These are phyloP conservation scores for Selenicereus undatus DNA, from an alignment of 148 eudicot species.

Conservation along the genomic window DNA sequence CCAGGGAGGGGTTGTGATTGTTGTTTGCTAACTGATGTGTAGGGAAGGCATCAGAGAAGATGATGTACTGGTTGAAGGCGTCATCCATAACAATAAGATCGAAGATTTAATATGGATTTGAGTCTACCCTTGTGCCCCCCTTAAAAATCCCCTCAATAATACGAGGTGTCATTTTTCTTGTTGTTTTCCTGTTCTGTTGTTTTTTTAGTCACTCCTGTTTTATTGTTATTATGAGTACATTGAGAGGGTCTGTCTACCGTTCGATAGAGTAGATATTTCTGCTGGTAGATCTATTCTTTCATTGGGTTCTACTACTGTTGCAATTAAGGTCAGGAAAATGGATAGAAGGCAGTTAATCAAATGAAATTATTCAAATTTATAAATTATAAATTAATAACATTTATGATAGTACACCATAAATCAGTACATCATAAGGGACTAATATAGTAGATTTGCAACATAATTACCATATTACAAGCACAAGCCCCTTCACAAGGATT, in stretches of 20 bases:
- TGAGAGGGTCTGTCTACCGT: neutral
- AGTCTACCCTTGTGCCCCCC: neutral
- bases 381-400: neutral
- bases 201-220: too few species aligned
- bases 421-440: conserved; percentile 12
- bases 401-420: neutral
- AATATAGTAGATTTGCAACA: conserved; percentile 3
- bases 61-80: neutral
- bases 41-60: neutral
- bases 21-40: neutral
- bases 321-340: neutral
- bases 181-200: neutral
- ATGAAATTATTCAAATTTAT: too few species aligned
- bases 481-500: conserved; percentile 8
- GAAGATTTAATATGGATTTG: neutral
- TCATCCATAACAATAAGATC: neutral
- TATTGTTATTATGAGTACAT: neutral
- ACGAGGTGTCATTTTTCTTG: neutral
- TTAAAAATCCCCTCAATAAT: neutral
- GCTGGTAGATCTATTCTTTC: neutral
- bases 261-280: neutral
- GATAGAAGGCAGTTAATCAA: neutral
- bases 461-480: conserved; percentile 15
- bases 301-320: neutral
- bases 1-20: neutral